Conservation (phyloP, 1,284 basidiomycete species). For the Cutaneotrichosporon arboriforme region DNA sequence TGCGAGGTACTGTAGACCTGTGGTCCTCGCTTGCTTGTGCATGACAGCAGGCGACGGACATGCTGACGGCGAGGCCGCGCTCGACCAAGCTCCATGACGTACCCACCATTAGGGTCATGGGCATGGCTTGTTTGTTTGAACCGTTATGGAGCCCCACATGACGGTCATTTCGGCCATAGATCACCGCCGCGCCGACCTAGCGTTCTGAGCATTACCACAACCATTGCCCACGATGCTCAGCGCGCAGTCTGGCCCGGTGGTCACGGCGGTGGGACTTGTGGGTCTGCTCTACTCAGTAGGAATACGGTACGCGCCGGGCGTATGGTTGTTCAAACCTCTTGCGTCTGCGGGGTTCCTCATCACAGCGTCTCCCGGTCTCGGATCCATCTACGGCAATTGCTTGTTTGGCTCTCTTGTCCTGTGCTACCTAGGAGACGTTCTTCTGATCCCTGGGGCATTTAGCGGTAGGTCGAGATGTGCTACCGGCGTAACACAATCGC, state of each 20-base stretch:
- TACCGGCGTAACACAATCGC: too few species aligned
- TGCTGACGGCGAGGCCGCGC: background rate
- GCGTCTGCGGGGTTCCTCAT: constrained; percentile 13
- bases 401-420: constrained; percentile 10
- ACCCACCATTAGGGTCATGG: too few species aligned
- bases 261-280: constrained; percentile 11
- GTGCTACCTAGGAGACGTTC: constrained; percentile 13
- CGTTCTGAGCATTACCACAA: background rate
- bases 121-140: too few species aligned
- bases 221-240: background rate
- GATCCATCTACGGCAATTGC: background rate
- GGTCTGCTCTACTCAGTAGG: constrained; percentile 10
- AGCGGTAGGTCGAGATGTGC: too few species aligned
- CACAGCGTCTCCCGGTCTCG: constrained; percentile 3
- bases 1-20: too few species aligned
- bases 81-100: too few species aligned
- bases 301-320: background rate
- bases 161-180: background rate
- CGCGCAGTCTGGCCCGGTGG: constrained; percentile 4
- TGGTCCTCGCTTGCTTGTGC: too few species aligned
- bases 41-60: too few species aligned
- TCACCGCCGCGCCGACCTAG: background rate
- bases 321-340: constrained; percentile 17
- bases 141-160: background rate
- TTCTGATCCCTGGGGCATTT: constrained; percentile 6